Evolutionary conservation across 805 yeast genomes (phyloP), one percentile per base, ranked within the genome.

Genomic region (Candida xyloterini): DNA sequence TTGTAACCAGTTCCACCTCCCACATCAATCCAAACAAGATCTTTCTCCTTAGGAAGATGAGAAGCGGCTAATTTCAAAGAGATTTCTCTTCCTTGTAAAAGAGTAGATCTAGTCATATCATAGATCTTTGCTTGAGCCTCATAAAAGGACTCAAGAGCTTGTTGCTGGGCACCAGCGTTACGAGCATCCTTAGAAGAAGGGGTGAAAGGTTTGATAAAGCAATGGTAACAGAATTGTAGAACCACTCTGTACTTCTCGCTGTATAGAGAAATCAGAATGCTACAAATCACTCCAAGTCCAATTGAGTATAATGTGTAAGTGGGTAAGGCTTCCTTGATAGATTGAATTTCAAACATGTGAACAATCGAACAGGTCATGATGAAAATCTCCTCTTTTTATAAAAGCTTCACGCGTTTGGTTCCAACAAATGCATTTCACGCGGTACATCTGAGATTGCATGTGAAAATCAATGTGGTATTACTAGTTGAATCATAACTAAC

Each of bases 1-100:
- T 85, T 85, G 61, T 79, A 71, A 33, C 95, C 95, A 5, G 95
- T 85, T 16, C 95, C 95, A 23, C 95, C 95, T 35, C 95, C 95
- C 54, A 86, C 74, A 57, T 83, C 90, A 35, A 83, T 70, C 90
- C 90, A 83, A 31, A 81, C 78, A 31, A 81, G 62, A 35, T 72
- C 71, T 28, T 58, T 54, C 20, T 59, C 34, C 37, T 65, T 67
- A 25, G 56, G 47, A 26, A 81, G 61, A 58, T 84, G 89, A 18
- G 81, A 59, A 22, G 67, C 70, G 1, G 85, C 84, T 43, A 83
- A 58, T 36, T 68, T 68, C 40, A 84, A 66, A 41, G 86, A 79
- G 40, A 72, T 73, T 52, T 76, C 78, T 52, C 95, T 71, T 15
- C 95, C 95, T 60, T 83, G 74, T 49, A 85, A 68, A 28, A 85